phyloP scores from a whole-genome alignment of 2,329 filamentous ascomycete genomes.

The Aureobasidium zeae region DNA sequence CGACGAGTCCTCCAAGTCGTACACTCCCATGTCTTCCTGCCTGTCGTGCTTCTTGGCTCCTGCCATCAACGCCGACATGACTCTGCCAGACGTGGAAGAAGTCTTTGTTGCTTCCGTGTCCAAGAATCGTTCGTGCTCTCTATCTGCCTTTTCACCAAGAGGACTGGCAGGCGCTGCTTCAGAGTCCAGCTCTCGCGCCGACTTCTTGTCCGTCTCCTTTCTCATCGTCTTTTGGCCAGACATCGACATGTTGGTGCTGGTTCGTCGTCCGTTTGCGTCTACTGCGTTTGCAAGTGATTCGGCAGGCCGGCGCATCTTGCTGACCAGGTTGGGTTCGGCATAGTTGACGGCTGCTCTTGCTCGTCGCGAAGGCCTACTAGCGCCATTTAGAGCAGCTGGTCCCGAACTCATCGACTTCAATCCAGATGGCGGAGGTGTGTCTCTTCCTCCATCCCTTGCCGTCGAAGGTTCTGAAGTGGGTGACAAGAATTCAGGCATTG shows the following conservation, averaged over 20 bases:
- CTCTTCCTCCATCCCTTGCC: constrained; percentile 36
- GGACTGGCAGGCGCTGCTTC: constrained; percentile 21
- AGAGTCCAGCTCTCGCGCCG: not conserved
- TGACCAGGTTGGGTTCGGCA: constrained; percentile 39
- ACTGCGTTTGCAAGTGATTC: constrained; percentile 41
- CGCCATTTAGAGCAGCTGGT: constrained; percentile 21
- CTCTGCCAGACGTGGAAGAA: constrained; percentile 2
- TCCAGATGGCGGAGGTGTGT: constrained; percentile 26
- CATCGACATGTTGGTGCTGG: not conserved
- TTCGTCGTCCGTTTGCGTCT: constrained; percentile 2
- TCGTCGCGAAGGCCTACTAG: constrained; percentile 35
- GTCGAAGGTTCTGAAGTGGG: constrained; percentile 37
- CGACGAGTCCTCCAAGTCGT: constrained; percentile 28
- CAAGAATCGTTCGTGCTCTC: constrained; percentile 9
- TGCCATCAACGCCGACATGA: constrained; percentile 18
- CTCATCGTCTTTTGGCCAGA: constrained; percentile 10
- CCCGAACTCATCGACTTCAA: constrained; percentile 19
- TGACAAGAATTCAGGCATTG: constrained; percentile 32
- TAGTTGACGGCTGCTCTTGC: constrained; percentile 41
- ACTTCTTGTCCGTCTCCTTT: constrained; percentile 22
- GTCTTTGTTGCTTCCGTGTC: not conserved
- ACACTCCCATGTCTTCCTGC: constrained; percentile 24
- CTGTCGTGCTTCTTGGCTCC: constrained; percentile 3
- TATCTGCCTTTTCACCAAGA: constrained; percentile 17
- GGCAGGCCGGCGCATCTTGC: constrained; percentile 42